Conservation (phyloP, 208 protist genomes). For the Trypanosoma platydactyli region DNA sequence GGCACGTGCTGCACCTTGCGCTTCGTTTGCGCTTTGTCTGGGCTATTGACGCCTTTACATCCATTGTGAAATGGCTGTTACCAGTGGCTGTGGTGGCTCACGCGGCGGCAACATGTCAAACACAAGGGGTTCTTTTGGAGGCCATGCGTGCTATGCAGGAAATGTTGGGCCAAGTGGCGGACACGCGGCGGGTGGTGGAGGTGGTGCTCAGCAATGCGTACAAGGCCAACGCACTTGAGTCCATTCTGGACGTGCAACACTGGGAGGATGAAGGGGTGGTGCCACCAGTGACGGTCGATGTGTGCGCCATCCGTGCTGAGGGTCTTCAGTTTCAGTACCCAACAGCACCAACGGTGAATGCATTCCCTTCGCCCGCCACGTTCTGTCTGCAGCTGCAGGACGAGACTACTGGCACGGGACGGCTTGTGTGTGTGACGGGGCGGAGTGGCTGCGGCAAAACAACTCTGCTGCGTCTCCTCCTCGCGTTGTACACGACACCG, state of each 20-base stretch:
- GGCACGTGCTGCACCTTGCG: background rate
- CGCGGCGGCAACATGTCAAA: constrained; percentile 14
- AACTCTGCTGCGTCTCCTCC: constrained; percentile 67
- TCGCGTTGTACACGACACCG: constrained; percentile 58
- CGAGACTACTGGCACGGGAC: constrained; percentile 28
- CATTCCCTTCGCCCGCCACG: constrained; percentile 33
- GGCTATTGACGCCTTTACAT: constrained; percentile 20
- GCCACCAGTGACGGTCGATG: constrained; percentile 4
- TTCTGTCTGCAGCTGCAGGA: constrained; percentile 25
- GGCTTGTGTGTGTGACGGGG: constrained; percentile 59
- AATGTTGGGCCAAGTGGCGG: constrained; percentile 35
- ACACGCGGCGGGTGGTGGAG: constrained; percentile 50
- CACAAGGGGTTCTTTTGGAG: constrained; percentile 31
- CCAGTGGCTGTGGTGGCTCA: constrained; percentile 18
- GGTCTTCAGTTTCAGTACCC: constrained; percentile 68
- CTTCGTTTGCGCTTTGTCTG: constrained; percentile 9
- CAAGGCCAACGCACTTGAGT: constrained; percentile 67
- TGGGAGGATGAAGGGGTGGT: constrained; percentile 44
- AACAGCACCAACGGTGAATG: constrained; percentile 57
- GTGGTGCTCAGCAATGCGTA: constrained; percentile 70
- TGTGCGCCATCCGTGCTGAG: constrained; percentile 27
- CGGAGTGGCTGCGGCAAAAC: constrained; percentile 76
- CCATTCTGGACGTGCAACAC: constrained; percentile 37
- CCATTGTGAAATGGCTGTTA: constrained; percentile 12
- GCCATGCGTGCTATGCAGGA: constrained; percentile 39